Base-by-base conservation (phyloP, 805 yeast genomes). In the Saccharomyces eubayanus region DNA sequence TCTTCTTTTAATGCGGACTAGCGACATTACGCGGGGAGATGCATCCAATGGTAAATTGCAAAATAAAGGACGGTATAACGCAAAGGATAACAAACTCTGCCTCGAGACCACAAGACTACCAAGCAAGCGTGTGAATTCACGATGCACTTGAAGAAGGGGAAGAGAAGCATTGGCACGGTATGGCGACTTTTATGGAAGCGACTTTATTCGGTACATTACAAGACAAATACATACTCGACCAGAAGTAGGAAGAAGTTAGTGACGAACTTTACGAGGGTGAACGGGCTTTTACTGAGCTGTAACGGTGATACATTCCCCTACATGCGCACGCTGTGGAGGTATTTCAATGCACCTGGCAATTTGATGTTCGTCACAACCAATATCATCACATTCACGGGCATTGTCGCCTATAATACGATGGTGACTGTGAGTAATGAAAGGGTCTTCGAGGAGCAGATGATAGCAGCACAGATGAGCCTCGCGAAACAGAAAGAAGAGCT, bases 291-390 rank as follows among this genome's bases (percentile, higher is more conserved):
- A 3, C 43, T 36, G 21, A 36, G 43, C 10, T 36, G 43, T 4
- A 36, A 41, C 16, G 49, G 53, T 16, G 29, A 52, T 45, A 57
- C 57, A 12, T 53, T 36, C 21, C 43, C 43, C 6, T 36, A 36
- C 20, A 16, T 36, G 43, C 43, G 52, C 27, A 56, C 58, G 1
- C 53, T 73, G 8, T 72, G 75, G 76, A 60, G 67, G 2, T 73
- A 73, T 59, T 68, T 71, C 52, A 71, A 68, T 53, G 71, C 74
- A 0, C 77, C 77, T 3, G 66, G 71, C 0, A 73, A 73, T 57
- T 54, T 72, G 2, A 53, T 71, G 59, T 73, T 73, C 54, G 62
- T 73, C 1, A 62, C 74, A 0, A 68, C 74, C 1, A 73, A 73
- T 51, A 46, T 73, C 0, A 57, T 72, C 1, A 66, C 72, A 2